Percentiles rank a stretch among this genome's conserved stretches.
Evolutionary conservation across 345 rosid genomes (phyloP).

Genomic region (Excoecaria agallocha): DNA sequence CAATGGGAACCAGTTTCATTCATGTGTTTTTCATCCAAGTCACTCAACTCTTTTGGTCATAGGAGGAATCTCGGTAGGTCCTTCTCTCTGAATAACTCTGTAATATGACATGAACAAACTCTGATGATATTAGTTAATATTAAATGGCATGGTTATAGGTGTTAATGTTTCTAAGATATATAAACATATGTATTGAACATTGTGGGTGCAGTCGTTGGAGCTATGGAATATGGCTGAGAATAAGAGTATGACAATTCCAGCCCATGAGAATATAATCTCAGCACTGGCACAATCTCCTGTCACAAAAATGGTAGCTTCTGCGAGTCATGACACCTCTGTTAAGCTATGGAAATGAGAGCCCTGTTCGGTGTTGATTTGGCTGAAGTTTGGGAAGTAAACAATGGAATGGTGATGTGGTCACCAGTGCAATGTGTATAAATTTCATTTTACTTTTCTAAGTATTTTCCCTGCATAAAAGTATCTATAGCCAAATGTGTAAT

Average conservation of each 20-base stretch:
- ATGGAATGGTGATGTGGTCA: neutral
- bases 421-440: neutral
- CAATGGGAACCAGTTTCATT: constrained; percentile 50
- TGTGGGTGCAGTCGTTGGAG: constrained; percentile 54
- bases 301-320: constrained; percentile 58
- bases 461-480: constrained; percentile 1
- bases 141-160: neutral
- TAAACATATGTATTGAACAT: neutral
- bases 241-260: constrained; percentile 50
- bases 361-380: too few species aligned
- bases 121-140: neutral
- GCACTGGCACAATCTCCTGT: constrained; percentile 52
- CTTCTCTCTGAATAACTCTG: neutral
- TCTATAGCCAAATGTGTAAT: neutral
- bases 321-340: constrained; percentile 60
- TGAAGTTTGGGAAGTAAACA: neutral
- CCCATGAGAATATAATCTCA: constrained; percentile 54
- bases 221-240: constrained; percentile 66
- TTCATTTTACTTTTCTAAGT: too few species aligned
- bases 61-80: constrained; percentile 52
- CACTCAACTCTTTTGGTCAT: constrained; percentile 50
- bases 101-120: neutral
- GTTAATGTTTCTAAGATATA: neutral
- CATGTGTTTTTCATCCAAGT: constrained; percentile 68
- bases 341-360: constrained; percentile 56